A percentile compares a stretch with the other conserved stretches of the same genome.
phyloP scores from a whole-genome alignment of 1,284 basidiomycete species.

The Heterobasidion irregulare region DNA sequence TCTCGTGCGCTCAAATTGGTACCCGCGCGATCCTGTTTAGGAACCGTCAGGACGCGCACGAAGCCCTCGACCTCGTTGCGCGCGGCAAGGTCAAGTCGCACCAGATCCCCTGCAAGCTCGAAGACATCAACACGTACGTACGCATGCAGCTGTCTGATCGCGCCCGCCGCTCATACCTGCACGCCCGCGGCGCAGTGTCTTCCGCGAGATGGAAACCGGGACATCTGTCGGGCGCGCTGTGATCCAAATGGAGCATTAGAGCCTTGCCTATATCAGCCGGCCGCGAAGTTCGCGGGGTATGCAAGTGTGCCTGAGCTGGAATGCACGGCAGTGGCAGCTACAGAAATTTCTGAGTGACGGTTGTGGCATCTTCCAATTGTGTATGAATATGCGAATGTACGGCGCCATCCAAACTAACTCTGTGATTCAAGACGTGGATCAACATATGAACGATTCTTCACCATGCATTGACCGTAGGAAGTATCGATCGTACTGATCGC shows the following conservation, averaged over 20 bases:
- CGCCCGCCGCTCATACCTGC: background rate
- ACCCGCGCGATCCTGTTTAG: constrained; percentile 17
- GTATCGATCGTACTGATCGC: too few species aligned
- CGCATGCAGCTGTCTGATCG: background rate
- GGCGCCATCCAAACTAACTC: too few species aligned
- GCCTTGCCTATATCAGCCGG: too few species aligned
- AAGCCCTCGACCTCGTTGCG: constrained; percentile 58
- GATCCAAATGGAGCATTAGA: background rate
- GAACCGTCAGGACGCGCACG: constrained; percentile 53
- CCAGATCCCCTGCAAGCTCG: constrained; percentile 36
- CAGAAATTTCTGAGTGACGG: too few species aligned
- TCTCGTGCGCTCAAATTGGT: background rate
- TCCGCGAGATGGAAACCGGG: background rate
- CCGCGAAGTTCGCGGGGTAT: too few species aligned
- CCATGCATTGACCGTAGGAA: too few species aligned
- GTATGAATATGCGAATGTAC: too few species aligned
- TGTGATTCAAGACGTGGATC: too few species aligned
- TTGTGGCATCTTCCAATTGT: too few species aligned
- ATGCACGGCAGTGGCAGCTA: too few species aligned
- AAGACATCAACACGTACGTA: constrained; percentile 39
- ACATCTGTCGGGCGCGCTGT: background rate
- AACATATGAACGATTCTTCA: too few species aligned
- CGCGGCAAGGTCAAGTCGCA: constrained; percentile 54
- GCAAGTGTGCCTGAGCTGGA: too few species aligned
- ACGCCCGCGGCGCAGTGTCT: background rate